These are phyloP conservation scores for Porphyrellus cyaneotinctus DNA, from an alignment of 768 basidiomycete species.

Conservation along the genomic window DNA sequence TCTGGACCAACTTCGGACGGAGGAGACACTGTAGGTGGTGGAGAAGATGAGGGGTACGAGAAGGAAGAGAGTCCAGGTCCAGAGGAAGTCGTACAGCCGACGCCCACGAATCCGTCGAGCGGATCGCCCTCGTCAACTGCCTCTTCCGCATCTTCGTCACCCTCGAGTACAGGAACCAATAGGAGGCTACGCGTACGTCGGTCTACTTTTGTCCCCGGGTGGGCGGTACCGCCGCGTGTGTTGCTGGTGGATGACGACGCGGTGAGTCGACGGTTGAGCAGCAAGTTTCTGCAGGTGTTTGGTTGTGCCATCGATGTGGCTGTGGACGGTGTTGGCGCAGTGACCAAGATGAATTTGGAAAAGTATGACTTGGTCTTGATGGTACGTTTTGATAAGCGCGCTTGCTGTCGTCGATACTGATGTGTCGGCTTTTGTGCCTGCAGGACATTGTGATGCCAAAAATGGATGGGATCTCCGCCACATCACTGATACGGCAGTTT, in stretches of 20 bases:
- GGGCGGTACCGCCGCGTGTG: slow-evolving; percentile 89
- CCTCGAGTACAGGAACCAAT: slow-evolving; percentile 2
- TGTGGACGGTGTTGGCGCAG: slow-evolving; percentile 87
- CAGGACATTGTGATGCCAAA: slow-evolving; percentile 96
- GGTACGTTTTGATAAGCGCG: slow-evolving; percentile 45
- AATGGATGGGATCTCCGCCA: slow-evolving; percentile 84
- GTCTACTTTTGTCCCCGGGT: slow-evolving; percentile 81
- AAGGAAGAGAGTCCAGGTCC: slow-evolving; percentile 28
- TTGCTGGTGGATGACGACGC: slow-evolving; percentile 94
- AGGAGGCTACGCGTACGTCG: slow-evolving; percentile 65
- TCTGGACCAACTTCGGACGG: slow-evolving; percentile 15
- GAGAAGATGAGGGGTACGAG: slow-evolving; percentile 22
- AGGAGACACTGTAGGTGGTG: slow-evolving; percentile 19
- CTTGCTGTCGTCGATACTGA: not conserved
- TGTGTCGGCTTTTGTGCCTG: not conserved
- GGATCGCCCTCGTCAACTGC: slow-evolving; percentile 16
- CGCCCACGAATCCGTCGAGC: slow-evolving; percentile 26
- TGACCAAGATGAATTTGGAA: slow-evolving; percentile 93
- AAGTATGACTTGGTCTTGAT: slow-evolving; percentile 96
- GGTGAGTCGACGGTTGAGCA: slow-evolving; percentile 81
- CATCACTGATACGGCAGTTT: slow-evolving; percentile 90
- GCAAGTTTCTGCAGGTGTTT: slow-evolving; percentile 93
- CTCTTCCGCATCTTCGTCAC: slow-evolving; percentile 12
- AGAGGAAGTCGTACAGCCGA: slow-evolving; percentile 41
- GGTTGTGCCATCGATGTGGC: slow-evolving; percentile 94